Base-by-base conservation (phyloP, 371 early-diverging fungal species). In the Lichtheimia corymbifera region DNA sequence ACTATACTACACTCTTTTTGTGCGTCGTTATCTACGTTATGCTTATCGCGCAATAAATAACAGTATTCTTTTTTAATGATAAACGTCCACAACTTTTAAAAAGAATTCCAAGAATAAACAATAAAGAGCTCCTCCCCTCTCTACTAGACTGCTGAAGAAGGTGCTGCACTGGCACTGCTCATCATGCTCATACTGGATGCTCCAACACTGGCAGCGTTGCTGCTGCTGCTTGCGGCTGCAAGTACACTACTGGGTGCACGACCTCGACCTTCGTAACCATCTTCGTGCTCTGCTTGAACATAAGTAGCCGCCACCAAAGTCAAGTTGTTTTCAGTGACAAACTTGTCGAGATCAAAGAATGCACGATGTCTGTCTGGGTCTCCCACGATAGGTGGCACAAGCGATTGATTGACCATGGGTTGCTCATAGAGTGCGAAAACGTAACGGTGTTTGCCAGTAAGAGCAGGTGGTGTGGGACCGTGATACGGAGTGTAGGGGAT, bases 371-470 rank as follows among this genome's bases (percentile, higher is more conserved):
- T 40, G 1, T 24, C 40, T 0, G 66, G 57, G 13, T 61, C 53
- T 14, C 52, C 55, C 17, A 65, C 45, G 11, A 45, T 53, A 0
- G 67, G 65, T 0, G 67, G 68, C 12, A 13, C 18, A 28, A 66
- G 45, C 0, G 27, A 20, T 18, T 64, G 62, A 18, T 66, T 60
- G 17, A 45, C 50, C 13, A 53, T 41, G 1, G 28, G 17, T 50
- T 74, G 75, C 40, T 74, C 67, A 44, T 62, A 72, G 9, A 74
- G 47, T 4, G 65, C 62, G 53, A 71, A 74, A 1, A 64, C 64
- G 42, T 71, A 61, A 18, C 70, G 72, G 11, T 71, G 69, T 3
- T 58, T 54, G 14, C 51, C 58, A 15, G 53, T 56, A 24, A 27
- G 15, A 15, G 25, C 47, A 17, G 66, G 66, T 41, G 66, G 66